Base-by-base conservation (phyloP, 345 rosid species). In the Acer yangbiense region DNA sequence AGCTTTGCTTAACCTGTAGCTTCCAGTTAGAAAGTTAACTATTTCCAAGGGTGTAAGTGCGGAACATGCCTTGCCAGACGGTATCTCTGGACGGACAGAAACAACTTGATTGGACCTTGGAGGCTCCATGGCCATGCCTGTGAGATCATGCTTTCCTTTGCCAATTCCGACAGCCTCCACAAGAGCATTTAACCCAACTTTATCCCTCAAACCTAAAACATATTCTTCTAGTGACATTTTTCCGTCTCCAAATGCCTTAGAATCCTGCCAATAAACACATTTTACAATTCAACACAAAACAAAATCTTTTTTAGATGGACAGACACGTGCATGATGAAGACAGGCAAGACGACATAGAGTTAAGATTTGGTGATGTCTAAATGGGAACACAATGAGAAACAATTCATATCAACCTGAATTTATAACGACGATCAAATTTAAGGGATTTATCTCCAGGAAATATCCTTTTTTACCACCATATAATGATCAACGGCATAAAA, bases 1-100 rank as follows among this genome's bases (percentile, higher is more conserved):
- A 13, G 93, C 91, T 86, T 94, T 94, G 83, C 98, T 91, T 79
- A 94, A 81, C 78, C 97, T 87, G 76, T 82, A 86, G 69, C 85
- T 87, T 66, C 98, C 97, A 0, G 91, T 92, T 69, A 92, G 86
- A 74, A 88, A 89, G 54, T 85, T 84, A 79, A 91, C 83, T 32
- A 94, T 91, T 68, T 92, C 94, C 6, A 68, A 41, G 48, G 89
- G 57, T 0, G 93, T 81, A 72, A 94, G 98, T 17, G 58, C 50
- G 4, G 92, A 82, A 41, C 91, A 88, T 32, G 90, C 91, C 80
- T 89, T 91, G 62, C 93, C 91, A 43, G 79, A 75, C 62, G 90
- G 95, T 78, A 91, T 83, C 55, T 90, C 89, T 13, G 88, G 83
- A 76, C 83, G 82, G 69, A 69, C 69, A 76, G 87, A 54, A 82